Evolutionary conservation across 208 protist genomes (phyloP), one percentile per base, ranked within the genome.

Genomic region (Leishmania arabica): DNA sequence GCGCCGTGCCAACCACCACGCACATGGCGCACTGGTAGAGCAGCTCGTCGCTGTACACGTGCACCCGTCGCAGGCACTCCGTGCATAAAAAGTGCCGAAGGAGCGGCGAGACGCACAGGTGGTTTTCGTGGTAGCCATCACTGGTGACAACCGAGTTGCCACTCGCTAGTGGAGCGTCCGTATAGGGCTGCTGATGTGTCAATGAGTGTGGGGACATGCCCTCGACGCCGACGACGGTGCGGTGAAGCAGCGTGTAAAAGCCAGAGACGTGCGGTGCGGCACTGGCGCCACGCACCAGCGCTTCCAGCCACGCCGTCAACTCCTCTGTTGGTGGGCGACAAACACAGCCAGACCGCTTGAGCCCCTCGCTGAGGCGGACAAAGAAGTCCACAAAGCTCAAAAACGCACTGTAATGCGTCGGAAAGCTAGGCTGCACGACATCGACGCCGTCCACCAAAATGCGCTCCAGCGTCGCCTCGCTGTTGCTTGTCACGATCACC

Each of bases 1-100:
- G n/a, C 37, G 64, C 76, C 27, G 54, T 53, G 21, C 74, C 72
- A 17, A 82, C 31, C 42, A 86, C 40, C 51, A 80, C 83, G 34
- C 95, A 71, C 21, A 88, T 75, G 31, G 78, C 79, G 56, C 87
- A 92, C 71, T 89, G 87, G 62, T 84, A 86, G 11, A 91, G 89
- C 70, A 89, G 78, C 54, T 88, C 89, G 7, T 80, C 83, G 11
- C 75, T 86, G 88, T 86, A 90, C 49, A 83, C 53, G 73, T 83
- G 49, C 40, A 64, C 68, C 45, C 85, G 82, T 4, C 53, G 79
- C 56, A 78, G 19, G 31, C 49, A 86, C 21, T 75, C 71, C 5
- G 13, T 45, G 47, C 24, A 37, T 1, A 85, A 74, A 27, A 74
- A 71, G 4, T 11, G n/a, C 34, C 19, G 42, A 40, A 80, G 77